A percentile compares a stretch with the other conserved stretches of the same genome.
Evolutionary conservation across 1,139 yeast genomes (phyloP).

Genomic region (Geotrichum siamense): DNA sequence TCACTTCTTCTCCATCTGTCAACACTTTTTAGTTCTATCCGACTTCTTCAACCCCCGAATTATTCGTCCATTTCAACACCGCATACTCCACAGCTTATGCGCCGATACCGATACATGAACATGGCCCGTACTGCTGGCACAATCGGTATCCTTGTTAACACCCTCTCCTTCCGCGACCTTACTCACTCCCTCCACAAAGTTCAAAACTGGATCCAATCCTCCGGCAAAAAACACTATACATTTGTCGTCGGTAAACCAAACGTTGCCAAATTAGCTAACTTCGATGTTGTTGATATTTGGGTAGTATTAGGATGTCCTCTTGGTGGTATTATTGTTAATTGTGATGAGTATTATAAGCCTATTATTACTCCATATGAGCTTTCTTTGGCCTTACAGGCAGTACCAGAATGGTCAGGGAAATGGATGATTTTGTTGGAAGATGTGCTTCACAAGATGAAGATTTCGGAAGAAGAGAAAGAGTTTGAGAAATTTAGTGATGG

Average conservation of each 20-base stretch:
- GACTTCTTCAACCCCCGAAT: constrained; percentile 28
- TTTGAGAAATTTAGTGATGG: constrained; percentile 23
- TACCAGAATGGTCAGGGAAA: constrained; percentile 80
- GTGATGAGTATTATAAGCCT: constrained; percentile 77
- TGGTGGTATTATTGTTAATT: constrained; percentile 82
- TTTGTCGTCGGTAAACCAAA: constrained; percentile 99
- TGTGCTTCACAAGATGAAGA: constrained; percentile 36
- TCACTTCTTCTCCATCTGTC: constrained; percentile 71
- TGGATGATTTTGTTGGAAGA: constrained; percentile 79
- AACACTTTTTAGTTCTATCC: constrained; percentile 54
- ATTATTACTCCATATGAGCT: constrained; percentile 91
- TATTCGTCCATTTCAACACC: constrained; percentile 46
- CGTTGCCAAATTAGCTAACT: constrained; percentile 92
- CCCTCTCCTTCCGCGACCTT: constrained; percentile 71
- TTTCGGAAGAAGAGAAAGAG: constrained; percentile 31
- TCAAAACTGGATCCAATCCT: constrained; percentile 51
- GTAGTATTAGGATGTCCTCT: constrained; percentile 91
- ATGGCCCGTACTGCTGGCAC: constrained; percentile 88
- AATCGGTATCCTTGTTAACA: constrained; percentile 82
- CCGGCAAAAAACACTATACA: constrained; percentile 85
- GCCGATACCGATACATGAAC: constrained; percentile 79
- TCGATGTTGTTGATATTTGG: constrained; percentile 89
- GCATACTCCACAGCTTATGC: constrained; percentile 68
- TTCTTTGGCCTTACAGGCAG: constrained; percentile 65
- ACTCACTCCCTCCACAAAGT: constrained; percentile 55